Percentiles rank a stretch among this genome's conserved stretches.
Conservation (phyloP, 2,329 filamentous ascomycete species). For the Phialophora verrucosa region DNA sequence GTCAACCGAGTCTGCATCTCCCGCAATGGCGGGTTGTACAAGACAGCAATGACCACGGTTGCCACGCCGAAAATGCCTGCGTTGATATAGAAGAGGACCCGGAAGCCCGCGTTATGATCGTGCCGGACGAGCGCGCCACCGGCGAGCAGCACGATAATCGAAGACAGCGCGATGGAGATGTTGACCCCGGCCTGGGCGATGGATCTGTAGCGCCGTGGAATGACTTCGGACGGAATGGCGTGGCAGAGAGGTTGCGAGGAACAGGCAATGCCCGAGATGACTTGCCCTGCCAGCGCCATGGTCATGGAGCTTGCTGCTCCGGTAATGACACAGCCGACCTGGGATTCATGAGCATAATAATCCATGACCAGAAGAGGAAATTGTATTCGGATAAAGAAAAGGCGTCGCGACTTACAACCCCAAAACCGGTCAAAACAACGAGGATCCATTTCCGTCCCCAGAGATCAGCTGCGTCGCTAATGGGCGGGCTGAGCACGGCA, state of each 20-base stretch:
- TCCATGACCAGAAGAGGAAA: too few relatives aligned
- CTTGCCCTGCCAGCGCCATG: slow-evolving; percentile 30
- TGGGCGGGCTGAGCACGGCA: slow-evolving; percentile 18
- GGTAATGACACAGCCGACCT: slow-evolving; percentile 28
- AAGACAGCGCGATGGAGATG: slow-evolving; percentile 21
- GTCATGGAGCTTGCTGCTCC: slow-evolving; percentile 29
- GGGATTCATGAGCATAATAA: too few relatives aligned
- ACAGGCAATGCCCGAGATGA: slow-evolving; percentile 22
- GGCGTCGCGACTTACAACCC: background rate
- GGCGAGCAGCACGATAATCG: slow-evolving; percentile 21
- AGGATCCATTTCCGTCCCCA: slow-evolving; percentile 34
- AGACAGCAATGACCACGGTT: slow-evolving; percentile 17
- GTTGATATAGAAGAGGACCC: slow-evolving; percentile 32
- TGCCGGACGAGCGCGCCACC: slow-evolving; percentile 24
- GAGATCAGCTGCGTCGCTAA: slow-evolving; percentile 26
- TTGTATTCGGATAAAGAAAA: too few relatives aligned
- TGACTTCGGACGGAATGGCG: slow-evolving; percentile 31
- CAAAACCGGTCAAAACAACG: slow-evolving; percentile 16
- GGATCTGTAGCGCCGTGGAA: slow-evolving; percentile 31
- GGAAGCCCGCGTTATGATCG: slow-evolving; percentile 20
- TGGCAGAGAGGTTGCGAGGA: slow-evolving; percentile 25
- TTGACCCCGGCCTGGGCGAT: slow-evolving; percentile 30
- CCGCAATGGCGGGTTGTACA: slow-evolving; percentile 33
- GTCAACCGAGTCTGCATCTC: slow-evolving; percentile 25
- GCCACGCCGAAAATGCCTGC: slow-evolving; percentile 28